phyloP scores from a whole-genome alignment of 1,284 basidiomycete species.

The Chalciporus sp. region DNA sequence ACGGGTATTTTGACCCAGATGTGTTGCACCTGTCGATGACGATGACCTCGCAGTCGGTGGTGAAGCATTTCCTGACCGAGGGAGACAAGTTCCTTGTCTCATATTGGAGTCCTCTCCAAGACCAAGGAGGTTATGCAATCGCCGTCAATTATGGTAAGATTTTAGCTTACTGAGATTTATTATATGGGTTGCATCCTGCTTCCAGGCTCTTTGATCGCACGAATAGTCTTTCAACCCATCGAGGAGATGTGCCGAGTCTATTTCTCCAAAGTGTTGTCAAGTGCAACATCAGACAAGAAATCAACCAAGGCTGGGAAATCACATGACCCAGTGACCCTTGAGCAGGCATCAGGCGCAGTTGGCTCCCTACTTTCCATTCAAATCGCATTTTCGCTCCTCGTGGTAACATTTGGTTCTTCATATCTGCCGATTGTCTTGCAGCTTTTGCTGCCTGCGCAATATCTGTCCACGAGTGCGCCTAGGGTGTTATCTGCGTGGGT shows the following conservation, averaged over 20 bases:
- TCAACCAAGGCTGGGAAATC: neutral
- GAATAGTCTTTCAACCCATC: conserved; percentile 90
- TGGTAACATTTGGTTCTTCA: conserved; percentile 73
- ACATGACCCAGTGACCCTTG: conserved; percentile 16
- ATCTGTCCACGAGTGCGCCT: conserved; percentile 74
- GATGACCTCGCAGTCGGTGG: conserved; percentile 83
- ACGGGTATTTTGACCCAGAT: conserved; percentile 49
- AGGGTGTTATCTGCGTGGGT: conserved; percentile 76
- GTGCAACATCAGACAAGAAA: conserved; percentile 7
- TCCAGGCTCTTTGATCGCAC: conserved; percentile 85
- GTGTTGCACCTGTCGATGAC: conserved; percentile 66
- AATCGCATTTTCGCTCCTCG: conserved; percentile 66
- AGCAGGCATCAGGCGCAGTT: conserved; percentile 45
- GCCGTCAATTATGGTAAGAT: conserved; percentile 89
- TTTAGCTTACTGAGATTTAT: conserved; percentile 8
- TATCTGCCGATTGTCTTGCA: conserved; percentile 72
- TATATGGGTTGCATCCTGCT: conserved; percentile 1
- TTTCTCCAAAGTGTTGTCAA: conserved; percentile 72
- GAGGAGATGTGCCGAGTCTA: conserved; percentile 89
- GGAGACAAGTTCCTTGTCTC: conserved; percentile 92
- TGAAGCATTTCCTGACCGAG: conserved; percentile 96
- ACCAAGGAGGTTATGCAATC: conserved; percentile 93
- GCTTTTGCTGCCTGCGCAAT: conserved; percentile 73
- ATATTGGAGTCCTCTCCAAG: conserved; percentile 76
- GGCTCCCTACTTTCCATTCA: conserved; percentile 70